phyloP scores from a whole-genome alignment of 2,329 filamentous ascomycete genomes.

The Phoma sp. region DNA sequence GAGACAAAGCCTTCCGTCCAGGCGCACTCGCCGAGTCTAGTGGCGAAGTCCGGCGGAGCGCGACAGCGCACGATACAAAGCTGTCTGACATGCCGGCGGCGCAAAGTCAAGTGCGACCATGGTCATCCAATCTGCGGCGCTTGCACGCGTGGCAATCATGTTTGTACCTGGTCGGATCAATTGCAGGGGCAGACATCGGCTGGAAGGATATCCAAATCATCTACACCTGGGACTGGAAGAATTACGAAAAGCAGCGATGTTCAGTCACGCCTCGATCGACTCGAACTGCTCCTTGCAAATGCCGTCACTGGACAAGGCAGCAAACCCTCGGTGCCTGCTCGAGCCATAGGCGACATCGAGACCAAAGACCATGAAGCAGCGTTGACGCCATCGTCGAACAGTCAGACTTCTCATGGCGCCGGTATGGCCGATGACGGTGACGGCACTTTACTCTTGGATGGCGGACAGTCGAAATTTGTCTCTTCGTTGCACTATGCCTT shows the following conservation, averaged over 20 bases:
- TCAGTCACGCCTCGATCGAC: conserved; percentile 45
- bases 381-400: conserved; percentile 41
- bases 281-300: conserved; percentile 45
- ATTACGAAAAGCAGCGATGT: conserved; percentile 40
- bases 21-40: conserved; percentile 33
- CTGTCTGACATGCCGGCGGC: conserved; percentile 47
- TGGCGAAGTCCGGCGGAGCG: conserved; percentile 36
- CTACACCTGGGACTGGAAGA: conserved; percentile 21
- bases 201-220: conserved; percentile 38
- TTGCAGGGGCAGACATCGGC: conserved; percentile 26
- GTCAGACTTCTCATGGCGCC: conserved; percentile 42
- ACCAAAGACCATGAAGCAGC: conserved; percentile 32
- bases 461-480: conserved; percentile 48
- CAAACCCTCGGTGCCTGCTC: conserved; percentile 21
- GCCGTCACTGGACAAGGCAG: conserved; percentile 35
- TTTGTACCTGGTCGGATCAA: conserved; percentile 45
- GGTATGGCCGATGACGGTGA: conserved; percentile 47
- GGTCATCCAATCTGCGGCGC: conserved; percentile 48
- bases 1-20: conserved; percentile 30
- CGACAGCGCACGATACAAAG: conserved; percentile 48
- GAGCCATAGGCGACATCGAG: conserved; percentile 26
- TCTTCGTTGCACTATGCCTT: conserved; percentile 50
- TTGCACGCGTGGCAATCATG: conserved; percentile 46
- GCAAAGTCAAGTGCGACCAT: conserved; percentile 50
- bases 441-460: conserved; percentile 46